Evolutionary conservation across 768 basidiomycete genomes (phyloP).

Genomic region (Boletus rex-veris): DNA sequence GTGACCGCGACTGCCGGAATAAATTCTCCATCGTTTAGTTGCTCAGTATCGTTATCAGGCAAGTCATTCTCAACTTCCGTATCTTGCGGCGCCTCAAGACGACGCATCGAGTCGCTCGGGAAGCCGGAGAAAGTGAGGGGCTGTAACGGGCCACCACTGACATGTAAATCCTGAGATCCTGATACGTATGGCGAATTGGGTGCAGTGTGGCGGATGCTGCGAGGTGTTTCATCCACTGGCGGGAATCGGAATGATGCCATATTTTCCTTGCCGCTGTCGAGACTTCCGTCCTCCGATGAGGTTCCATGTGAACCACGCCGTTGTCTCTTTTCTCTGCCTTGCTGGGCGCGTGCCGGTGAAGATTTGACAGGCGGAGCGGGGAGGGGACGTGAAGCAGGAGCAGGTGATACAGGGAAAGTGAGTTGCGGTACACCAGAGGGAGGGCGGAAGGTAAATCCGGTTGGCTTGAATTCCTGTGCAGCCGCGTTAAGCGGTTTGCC

Average conservation of each 20-base stretch:
- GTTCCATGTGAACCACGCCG: constrained; percentile 47
- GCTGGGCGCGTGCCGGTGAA: constrained; percentile 33
- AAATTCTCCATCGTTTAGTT: constrained; percentile 12
- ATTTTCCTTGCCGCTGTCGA: constrained; percentile 52
- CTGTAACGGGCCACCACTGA: constrained; percentile 24
- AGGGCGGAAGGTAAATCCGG: constrained; percentile 72
- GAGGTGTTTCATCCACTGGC: constrained; percentile 45
- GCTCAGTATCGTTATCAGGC: constrained; percentile 5
- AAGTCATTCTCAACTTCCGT: constrained; percentile 10
- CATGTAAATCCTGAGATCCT: constrained; percentile 21
- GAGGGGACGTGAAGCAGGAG: constrained; percentile 36
- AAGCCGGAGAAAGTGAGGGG: constrained; percentile 70
- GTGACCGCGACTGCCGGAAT: constrained; percentile 15
- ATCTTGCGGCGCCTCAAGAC: constrained; percentile 8
- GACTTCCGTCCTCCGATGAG: constrained; percentile 34
- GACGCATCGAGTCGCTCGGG: constrained; percentile 36
- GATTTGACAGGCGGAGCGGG: constrained; percentile 35
- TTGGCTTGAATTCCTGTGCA: constrained; percentile 79
- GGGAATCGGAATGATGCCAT: constrained; percentile 82
- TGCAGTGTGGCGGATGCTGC: constrained; percentile 45
- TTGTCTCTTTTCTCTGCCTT: constrained; percentile 81
- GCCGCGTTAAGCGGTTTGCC: constrained; percentile 74
- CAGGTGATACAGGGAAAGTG: constrained; percentile 30
- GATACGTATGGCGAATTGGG: constrained; percentile 38
- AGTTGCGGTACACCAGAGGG: constrained; percentile 64